These are phyloP conservation scores for Cladochytrium tenue DNA, from an alignment of 371 early-diverging fungal species.

Conservation along the genomic window DNA sequence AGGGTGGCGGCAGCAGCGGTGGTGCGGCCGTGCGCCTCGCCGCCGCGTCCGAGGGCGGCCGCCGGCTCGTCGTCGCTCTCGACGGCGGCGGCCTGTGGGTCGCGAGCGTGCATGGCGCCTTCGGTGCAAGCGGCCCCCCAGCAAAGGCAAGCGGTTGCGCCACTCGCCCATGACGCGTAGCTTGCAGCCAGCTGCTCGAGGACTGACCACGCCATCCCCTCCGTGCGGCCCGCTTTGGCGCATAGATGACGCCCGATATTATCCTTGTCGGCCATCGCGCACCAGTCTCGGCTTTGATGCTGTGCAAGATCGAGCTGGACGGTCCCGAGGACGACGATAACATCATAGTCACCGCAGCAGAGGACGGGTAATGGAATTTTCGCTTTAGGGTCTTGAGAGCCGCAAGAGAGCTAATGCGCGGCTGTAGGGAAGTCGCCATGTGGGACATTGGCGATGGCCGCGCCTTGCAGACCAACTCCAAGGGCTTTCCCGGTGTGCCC, in stretches of 20 bases:
- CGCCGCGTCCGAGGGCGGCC: constrained; percentile 22
- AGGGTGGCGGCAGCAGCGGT: too few species aligned
- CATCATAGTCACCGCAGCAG: constrained; percentile 64
- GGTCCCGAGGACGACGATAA: constrained; percentile 51
- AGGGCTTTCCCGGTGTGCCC: constrained; percentile 63
- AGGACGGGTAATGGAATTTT: constrained; percentile 60
- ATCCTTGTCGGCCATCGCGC: constrained; percentile 62
- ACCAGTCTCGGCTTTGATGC: constrained; percentile 55
- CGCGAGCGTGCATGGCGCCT: constrained; percentile 4
- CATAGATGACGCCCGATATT: constrained; percentile 51
- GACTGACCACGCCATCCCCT: background rate
- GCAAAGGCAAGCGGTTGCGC: background rate
- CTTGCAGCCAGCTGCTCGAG: background rate
- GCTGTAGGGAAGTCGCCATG: constrained; percentile 63
- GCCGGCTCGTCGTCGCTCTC: constrained; percentile 5
- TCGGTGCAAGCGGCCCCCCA: background rate
- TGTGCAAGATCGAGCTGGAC: constrained; percentile 55
- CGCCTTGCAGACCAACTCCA: constrained; percentile 63
- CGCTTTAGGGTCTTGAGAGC: background rate
- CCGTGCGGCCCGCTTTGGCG: background rate
- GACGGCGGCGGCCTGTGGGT: constrained; percentile 12
- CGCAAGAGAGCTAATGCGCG: background rate
- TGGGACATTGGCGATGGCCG: constrained; percentile 75
- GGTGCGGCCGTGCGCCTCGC: background rate
- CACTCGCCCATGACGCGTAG: background rate